A percentile compares a stretch with the other conserved stretches of the same genome.
These are phyloP conservation scores for Cronartium quercuum DNA, from an alignment of 1,284 basidiomycete genomes.

Conservation along the genomic window DNA sequence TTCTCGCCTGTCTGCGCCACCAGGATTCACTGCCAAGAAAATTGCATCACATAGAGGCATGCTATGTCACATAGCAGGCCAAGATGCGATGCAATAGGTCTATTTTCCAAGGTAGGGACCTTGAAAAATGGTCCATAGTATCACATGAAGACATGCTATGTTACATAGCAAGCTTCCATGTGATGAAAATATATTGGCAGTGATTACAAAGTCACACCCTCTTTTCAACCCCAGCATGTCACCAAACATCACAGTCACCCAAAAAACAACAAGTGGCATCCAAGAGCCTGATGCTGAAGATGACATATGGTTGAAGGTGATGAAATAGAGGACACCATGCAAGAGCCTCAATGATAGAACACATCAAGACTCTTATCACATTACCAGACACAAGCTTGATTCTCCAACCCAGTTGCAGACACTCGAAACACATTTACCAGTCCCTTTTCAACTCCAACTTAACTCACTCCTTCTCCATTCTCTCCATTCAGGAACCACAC, in stretches of 20 bases:
- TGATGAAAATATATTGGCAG: too few species aligned
- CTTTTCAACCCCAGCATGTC: neutral
- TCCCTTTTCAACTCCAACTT: neutral
- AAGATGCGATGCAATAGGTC: too few species aligned
- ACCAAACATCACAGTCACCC: neutral
- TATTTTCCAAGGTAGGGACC: too few species aligned
- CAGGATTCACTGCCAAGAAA: too few species aligned
- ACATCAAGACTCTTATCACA: neutral
- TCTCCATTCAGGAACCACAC: slow-evolving; percentile 1
- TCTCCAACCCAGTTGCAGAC: neutral
- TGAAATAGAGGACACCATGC: neutral
- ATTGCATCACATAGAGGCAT: too few species aligned
- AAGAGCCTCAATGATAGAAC: neutral
- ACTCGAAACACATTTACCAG: neutral
- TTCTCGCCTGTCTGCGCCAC: neutral
- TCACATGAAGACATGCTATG: too few species aligned
- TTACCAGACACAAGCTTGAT: neutral
- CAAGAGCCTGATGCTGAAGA: too few species aligned
- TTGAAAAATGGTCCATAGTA: too few species aligned
- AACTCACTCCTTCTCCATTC: neutral
- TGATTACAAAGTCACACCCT: neutral
- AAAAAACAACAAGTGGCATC: too few species aligned
- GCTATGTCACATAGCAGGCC: too few species aligned
- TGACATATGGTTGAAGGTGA: too few species aligned
- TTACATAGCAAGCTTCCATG: too few species aligned